These are phyloP conservation scores for Debaryomyces coudertii DNA, from an alignment of 1,139 yeast genomes.

Conservation along the genomic window DNA sequence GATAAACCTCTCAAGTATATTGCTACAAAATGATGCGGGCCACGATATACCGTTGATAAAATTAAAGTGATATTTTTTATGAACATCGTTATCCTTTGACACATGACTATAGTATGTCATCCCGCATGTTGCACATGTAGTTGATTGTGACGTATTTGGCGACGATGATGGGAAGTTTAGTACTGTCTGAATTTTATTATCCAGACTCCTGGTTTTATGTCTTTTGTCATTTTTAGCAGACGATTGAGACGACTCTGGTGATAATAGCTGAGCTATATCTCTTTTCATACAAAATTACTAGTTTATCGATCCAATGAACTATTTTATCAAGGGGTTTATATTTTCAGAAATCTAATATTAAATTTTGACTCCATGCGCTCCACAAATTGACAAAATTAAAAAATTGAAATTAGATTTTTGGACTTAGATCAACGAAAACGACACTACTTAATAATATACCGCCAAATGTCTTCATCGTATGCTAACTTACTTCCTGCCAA, in stretches of 20 bases:
- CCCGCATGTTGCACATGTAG: constrained; percentile 57
- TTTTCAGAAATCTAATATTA: not conserved
- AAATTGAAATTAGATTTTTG: not conserved
- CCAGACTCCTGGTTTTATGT: constrained; percentile 1
- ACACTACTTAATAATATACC: not conserved
- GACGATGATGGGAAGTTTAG: constrained; percentile 16
- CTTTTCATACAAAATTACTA: constrained; percentile 6
- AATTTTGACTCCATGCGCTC: constrained; percentile 1
- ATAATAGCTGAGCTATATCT: constrained; percentile 2
- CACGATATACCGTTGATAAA: constrained; percentile 54
- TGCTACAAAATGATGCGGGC: constrained; percentile 30
- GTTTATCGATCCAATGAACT: not conserved
- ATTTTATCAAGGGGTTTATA: not conserved
- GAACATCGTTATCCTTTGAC: constrained; percentile 49
- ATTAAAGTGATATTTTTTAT: constrained; percentile 49
- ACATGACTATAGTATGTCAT: constrained; percentile 59
- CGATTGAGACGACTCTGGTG: constrained; percentile 6
- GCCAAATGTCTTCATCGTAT: constrained; percentile 29
- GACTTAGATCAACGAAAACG: not conserved
- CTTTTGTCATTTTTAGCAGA: not conserved
- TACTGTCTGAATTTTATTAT: constrained; percentile 20
- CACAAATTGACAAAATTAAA: not conserved
- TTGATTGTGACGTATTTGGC: constrained; percentile 16
- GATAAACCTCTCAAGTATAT: constrained; percentile 35
- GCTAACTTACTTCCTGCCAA: constrained; percentile 69